Evolutionary conservation across 2,329 filamentous ascomycete genomes (phyloP), one percentile per base, ranked within the genome.

Genomic region (Diaporthe sp.): DNA sequence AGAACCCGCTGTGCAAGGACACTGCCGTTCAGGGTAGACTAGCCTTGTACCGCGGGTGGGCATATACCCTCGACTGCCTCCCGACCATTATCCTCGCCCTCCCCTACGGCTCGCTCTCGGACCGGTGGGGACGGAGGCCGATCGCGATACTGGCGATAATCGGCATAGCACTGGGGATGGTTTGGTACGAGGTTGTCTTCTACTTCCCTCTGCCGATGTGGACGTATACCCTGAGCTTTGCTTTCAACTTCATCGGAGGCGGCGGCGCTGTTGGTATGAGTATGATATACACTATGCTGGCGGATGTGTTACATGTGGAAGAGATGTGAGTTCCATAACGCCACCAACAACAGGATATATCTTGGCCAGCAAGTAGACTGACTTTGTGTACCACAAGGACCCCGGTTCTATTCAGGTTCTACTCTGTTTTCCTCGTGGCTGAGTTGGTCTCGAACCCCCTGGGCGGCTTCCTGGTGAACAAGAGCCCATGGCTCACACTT

Each of bases 21-120:
- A 80, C 83, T 0, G 81, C 83, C 3, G 88, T 92, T 0, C 89
- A 91, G 78, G 84, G 86, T 37, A 84, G 85, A 28, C 82, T 92
- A 58, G 88, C 90, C 17, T 86, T 87, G 83, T 81, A 91, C 25
- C 84, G 85, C 55, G 89, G 88, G 0, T 88, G 87, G 84, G 78
- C 82, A 58, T 77, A 81, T 28, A 85, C 87, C 1, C 82, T 89
- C 42, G 85, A 89, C 47, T 85, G 86, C 74, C 79, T 90, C 5
- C 86, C 89, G 13, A 85, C 85, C 4, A 82, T 88, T 0, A 51
- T 88, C 4, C 82, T 84, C 0, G 83, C 87, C n/a, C 81, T 89
- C 7, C 87, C 87, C 0, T 88, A 83, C 37, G 87, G 87, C 0
- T 83, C 88, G 34, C 78, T 89, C 44, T 86, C 87, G 3, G 87